Evolutionary conservation across 441 rosid genomes (phyloP).

Genomic region (Viola pubescens): DNA sequence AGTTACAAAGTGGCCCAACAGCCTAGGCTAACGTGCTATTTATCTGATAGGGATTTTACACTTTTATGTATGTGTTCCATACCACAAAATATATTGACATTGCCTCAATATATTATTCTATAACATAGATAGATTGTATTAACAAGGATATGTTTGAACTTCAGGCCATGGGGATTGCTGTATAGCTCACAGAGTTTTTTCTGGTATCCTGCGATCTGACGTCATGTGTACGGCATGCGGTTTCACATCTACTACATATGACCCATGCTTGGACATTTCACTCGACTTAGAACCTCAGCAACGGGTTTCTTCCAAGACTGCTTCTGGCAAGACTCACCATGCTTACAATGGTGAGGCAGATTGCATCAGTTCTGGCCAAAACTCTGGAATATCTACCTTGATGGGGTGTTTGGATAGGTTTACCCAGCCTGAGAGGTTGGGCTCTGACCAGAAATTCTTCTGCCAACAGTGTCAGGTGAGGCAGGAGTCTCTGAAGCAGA

Average conservation of each 20-base stretch:
- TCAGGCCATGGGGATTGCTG: slow-evolving; percentile 71
- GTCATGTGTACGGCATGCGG: slow-evolving; percentile 80
- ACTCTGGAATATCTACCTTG: slow-evolving; percentile 39
- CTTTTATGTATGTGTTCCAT: no score
- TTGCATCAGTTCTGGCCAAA: slow-evolving; percentile 28
- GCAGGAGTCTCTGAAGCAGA: slow-evolving; percentile 73
- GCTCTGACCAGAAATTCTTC: slow-evolving; percentile 72
- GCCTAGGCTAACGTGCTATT: no score
- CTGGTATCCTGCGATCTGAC: slow-evolving; percentile 69
- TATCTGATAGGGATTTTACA: no score
- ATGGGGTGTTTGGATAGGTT: slow-evolving; percentile 64
- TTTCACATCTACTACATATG: slow-evolving; percentile 69
- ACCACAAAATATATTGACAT: no score
- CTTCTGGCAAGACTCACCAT: slow-evolving; percentile 29
- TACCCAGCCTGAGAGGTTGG: slow-evolving; percentile 64
- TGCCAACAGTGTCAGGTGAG: slow-evolving; percentile 70
- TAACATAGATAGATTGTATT: no score
- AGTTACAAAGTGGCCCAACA: no score
- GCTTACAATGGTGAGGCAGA: slow-evolving; percentile 42
- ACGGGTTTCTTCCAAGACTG: slow-evolving; percentile 28
- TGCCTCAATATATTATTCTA: no score
- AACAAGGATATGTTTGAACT: neutral
- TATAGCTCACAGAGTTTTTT: slow-evolving; percentile 62
- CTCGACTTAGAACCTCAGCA: slow-evolving; percentile 55
- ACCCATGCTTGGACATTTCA: slow-evolving; percentile 67